Evolutionary conservation across 768 basidiomycete genomes (phyloP), one percentile per base, ranked within the genome.

Genomic region (Suillus spraguei): DNA sequence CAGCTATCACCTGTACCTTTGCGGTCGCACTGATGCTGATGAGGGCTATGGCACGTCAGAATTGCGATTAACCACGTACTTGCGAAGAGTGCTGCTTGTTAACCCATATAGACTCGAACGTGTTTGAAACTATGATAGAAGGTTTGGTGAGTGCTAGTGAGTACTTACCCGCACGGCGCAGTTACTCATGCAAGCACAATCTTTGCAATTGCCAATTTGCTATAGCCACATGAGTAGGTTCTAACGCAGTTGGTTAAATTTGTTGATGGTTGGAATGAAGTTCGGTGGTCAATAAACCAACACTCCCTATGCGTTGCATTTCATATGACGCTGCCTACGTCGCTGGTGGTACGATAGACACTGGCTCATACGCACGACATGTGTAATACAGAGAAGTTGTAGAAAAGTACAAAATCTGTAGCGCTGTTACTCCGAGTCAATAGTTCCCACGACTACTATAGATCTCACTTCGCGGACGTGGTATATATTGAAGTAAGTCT

Each of bases 161-260:
- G 24, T 36, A 65, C 75, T 24, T 49, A 75, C 75, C 62, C 52
- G 71, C n/a, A n/a, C n/a, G n/a, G n/a, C n/a, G n/a, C 75, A 77
- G 50, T 63, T 41, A 59, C 44, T 69, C 65, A 69, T 67, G 64
- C 76, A 77, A 35, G 71, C 70, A 62, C 76, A 77, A 7, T 66
- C 59, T 46, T 10, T 52, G 68, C 69, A 75, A 75, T 76, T 55
- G 54, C 38, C 28, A 28, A 28, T 22, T 28, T 28, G 28, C 28
- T 4, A 28, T 22, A 36, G 22, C 28, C 28, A 36, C 28, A 2
- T 28, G 28, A 28, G 28, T 28, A 4, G 28, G 28, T 28, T 28
- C 28, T 28, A 4, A 28, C 28, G 28, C 28, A 28, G 28, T 28
- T 4, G 28, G 28, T 28, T 28, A 28, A 28, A 28, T 28, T 28